Base-by-base conservation (phyloP, 495 filamentous ascomycete species). In the Talaromyces trachyspermus region DNA sequence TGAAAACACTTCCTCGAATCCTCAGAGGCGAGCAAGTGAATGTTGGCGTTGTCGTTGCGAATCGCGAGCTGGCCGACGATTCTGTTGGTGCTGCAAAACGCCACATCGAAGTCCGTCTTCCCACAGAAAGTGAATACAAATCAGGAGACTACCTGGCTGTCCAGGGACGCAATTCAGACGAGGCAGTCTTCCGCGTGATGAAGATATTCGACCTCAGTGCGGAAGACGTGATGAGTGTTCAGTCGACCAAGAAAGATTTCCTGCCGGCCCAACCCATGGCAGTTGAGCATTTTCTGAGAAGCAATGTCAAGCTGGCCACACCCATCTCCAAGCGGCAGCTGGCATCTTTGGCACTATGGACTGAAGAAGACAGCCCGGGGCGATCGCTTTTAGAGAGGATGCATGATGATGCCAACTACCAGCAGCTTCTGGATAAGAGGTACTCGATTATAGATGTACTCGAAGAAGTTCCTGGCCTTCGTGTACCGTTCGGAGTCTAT, bases 71-170 rank as follows among this genome's bases (percentile, higher is more conserved):
- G 10, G 82, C 81, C 1, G 62, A 71, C 0, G 63, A 71, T 0
- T n/a, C n/a, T n/a, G n/a, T n/a, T n/a, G 77, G 67, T 0, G 73
- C 79, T 0, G 60, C 68, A 26, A 88, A 88, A 66, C 74, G 76
- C 25, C 76, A 86, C 53, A 61, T 89, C 22, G 76, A 80, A 45
- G 72, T 90, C 46, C 67, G 76, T 38, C 65, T 90, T 0, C 85
- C 85, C 0, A 68, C 64, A 6, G n/a, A 83, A 76, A 24, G 77
- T 82, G 69, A 70, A 71, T 3, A 89, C 89, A 58, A 68, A 70
- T 30, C 74, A 12, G 86, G 86, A 33, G 86, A 91, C 54, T 89
- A 91, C 55, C 74, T 91, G 0, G 81, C 84, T 1, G 70, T 89
- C 9, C 63, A 87, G 1, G 85, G 86, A 0, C 65, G 85, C 12